Evolutionary conservation across 345 rosid species (phyloP).

Genomic region (Eucalyptus pauciflora): DNA sequence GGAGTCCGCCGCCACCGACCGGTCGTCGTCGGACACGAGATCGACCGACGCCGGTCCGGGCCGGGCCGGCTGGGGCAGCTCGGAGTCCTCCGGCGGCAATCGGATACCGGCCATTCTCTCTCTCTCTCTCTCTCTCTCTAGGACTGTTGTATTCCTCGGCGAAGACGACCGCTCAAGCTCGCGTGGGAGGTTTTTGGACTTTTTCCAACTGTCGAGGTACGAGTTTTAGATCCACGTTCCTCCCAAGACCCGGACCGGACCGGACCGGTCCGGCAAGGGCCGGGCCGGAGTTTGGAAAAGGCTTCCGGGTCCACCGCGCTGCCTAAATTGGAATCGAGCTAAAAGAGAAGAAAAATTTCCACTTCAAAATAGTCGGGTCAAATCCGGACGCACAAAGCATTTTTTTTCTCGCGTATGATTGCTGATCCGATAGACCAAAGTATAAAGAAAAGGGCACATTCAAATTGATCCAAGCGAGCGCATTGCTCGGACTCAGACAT

Average conservation of each 20-base stretch:
- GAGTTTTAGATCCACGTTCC: neutral
- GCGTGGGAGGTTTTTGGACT: neutral
- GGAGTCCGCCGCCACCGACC: constrained; percentile 95
- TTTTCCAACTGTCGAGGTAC: neutral
- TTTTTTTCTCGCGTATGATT: neutral
- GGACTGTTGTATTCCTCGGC: neutral
- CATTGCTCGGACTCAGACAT: neutral
- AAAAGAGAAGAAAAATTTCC: neutral
- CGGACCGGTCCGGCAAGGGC: neutral
- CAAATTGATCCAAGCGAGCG: neutral
- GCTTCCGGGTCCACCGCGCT: neutral
- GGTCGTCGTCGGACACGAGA: constrained; percentile 92
- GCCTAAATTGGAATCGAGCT: neutral
- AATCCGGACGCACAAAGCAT: neutral
- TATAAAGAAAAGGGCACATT: neutral
- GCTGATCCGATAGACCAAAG: neutral
- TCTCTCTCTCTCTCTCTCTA: neutral
- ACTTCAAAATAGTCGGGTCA: neutral
- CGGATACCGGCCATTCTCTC: constrained; percentile 47
- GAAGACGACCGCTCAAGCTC: neutral
- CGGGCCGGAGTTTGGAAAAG: neutral
- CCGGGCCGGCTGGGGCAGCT: constrained; percentile 22
- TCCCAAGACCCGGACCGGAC: neutral
- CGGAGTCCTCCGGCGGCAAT: constrained; percentile 51
- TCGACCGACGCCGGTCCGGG: constrained; percentile 16